phyloP scores from a whole-genome alignment of 371 early-diverging fungal species.

The Conidiobolus incongruus region DNA sequence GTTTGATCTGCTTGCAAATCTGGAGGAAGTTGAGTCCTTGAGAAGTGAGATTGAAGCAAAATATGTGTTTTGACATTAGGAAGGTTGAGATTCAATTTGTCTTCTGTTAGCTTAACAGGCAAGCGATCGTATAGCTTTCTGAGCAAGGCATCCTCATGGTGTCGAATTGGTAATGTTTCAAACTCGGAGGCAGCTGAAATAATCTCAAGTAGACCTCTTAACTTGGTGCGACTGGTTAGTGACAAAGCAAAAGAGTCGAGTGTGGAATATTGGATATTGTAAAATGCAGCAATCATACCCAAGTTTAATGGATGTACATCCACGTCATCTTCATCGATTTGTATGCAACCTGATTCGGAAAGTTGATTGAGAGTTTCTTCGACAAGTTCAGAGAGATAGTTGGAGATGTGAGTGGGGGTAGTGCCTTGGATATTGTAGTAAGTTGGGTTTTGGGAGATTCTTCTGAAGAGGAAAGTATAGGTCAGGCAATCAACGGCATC shows the following conservation, averaged over 20 bases:
- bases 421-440: conserved; percentile 82
- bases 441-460: conserved; percentile 88
- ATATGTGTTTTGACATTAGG: conserved; percentile 74
- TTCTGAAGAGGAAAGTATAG: conserved; percentile 90
- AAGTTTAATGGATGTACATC: conserved; percentile 70
- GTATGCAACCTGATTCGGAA: conserved; percentile 68
- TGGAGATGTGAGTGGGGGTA: conserved; percentile 67
- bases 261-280: conserved; percentile 80
- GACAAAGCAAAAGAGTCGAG: conserved; percentile 82
- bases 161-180: conserved; percentile 73
- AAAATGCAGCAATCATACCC: conserved; percentile 94
- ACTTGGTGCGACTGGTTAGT: conserved; percentile 59
- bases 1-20: conserved; percentile 80
- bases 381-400: conserved; percentile 83
- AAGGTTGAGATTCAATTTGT: conserved; percentile 33
- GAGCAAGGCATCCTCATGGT: conserved; percentile 66
- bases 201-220: conserved; percentile 79
- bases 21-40: conserved; percentile 66
- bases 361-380: conserved; percentile 75
- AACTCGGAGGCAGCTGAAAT: conserved; percentile 82
- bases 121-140: conserved; percentile 56
- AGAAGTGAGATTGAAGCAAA: conserved; percentile 85
- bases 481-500: conserved; percentile 96
- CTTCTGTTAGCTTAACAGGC: conserved; percentile 37
- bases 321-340: conserved; percentile 49